Percentiles rank a stretch among this genome's conserved stretches.
phyloP scores from a whole-genome alignment of 139 green algal species.

The Chlamydomonas eustigma region DNA sequence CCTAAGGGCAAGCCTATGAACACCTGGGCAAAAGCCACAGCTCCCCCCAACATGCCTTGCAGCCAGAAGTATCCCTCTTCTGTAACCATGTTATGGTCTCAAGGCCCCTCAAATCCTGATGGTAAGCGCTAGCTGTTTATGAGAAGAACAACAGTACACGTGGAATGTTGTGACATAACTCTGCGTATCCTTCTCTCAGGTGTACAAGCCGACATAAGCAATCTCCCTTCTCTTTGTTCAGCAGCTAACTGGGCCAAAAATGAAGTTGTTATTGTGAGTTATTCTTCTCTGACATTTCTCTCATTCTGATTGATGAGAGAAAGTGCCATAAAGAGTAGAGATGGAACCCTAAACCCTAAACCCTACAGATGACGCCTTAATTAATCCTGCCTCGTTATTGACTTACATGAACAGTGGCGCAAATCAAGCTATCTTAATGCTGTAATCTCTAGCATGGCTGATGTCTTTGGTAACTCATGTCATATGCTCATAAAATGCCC shows the following conservation, averaged over 20 bases:
- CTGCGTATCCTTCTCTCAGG: conserved; percentile 28
- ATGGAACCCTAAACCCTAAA: too few relatives aligned
- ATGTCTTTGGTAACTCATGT: too few relatives aligned
- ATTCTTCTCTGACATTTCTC: too few relatives aligned
- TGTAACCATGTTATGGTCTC: conserved; percentile 5
- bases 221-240: conserved; percentile 55
- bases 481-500: neutral
- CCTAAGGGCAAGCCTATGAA: neutral
- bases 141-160: neutral
- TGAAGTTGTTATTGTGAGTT: conserved; percentile 14
- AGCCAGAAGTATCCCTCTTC: neutral
- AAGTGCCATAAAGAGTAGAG: too few relatives aligned
- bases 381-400: too few relatives aligned
- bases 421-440: too few relatives aligned
- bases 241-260: conserved; percentile 55
- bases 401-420: too few relatives aligned
- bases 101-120: neutral
- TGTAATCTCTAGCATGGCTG: too few relatives aligned
- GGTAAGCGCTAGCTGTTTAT: neutral
- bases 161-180: neutral
- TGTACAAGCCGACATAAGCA: conserved; percentile 40
- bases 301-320: too few relatives aligned
- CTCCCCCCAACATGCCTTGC: neutral
- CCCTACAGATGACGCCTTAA: too few relatives aligned
- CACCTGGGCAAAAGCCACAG: neutral